These are phyloP conservation scores for Fusarium lateritium DNA, from an alignment of 2,329 filamentous ascomycete genomes.

Conservation along the genomic window DNA sequence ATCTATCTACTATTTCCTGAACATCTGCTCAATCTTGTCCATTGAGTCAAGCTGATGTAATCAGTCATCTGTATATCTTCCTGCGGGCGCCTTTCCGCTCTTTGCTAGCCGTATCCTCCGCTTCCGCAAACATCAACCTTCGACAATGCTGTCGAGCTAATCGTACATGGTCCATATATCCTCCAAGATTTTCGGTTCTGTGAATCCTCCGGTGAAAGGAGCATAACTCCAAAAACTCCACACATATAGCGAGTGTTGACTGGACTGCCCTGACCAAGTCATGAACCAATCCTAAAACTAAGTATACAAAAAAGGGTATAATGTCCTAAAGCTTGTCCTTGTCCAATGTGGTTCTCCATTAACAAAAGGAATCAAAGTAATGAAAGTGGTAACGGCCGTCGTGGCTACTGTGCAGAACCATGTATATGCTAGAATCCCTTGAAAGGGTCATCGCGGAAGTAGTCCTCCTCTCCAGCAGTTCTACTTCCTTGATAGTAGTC, in stretches of 20 bases:
- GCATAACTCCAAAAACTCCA: slow-evolving; percentile 34
- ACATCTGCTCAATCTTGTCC: background rate
- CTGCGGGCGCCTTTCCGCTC: background rate
- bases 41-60: background rate
- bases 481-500: slow-evolving; percentile 65
- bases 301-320: slow-evolving; percentile 48
- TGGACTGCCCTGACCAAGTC: slow-evolving; percentile 9
- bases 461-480: slow-evolving; percentile 68
- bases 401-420: slow-evolving; percentile 13
- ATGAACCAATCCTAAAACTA: slow-evolving; percentile 31
- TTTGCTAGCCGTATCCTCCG: background rate
- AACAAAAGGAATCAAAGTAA: slow-evolving; percentile 39
- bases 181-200: slow-evolving; percentile 23
- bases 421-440: slow-evolving; percentile 66
- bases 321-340: slow-evolving; percentile 30
- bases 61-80: slow-evolving; percentile 11
- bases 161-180: slow-evolving; percentile 8
- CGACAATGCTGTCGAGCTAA: background rate
- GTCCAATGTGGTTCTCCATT: slow-evolving; percentile 16
- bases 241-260: slow-evolving; percentile 28
- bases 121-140: slow-evolving; percentile 1
- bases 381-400: slow-evolving; percentile 19
- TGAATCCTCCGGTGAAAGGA: slow-evolving; percentile 3
- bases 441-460: slow-evolving; percentile 73
- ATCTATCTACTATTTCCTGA: slow-evolving; percentile 10